Evolutionary conservation across 148 eudicot genomes (phyloP), one percentile per base, ranked within the genome.

Genomic region (Suaeda aralocaspica): DNA sequence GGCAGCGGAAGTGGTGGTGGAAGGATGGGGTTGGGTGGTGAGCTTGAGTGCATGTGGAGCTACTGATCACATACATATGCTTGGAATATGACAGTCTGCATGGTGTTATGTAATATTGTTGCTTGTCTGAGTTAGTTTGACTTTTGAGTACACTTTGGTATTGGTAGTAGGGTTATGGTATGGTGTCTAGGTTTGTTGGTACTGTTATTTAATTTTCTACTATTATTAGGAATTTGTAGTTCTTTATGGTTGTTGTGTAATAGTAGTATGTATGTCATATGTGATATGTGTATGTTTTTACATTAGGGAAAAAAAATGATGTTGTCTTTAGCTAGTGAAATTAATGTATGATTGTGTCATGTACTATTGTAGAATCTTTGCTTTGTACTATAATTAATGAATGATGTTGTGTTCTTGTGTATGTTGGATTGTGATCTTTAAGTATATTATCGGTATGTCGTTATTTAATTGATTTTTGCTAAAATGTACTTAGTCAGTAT

Each of bases 21-120:
- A 16, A 33, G 39, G 46, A 49, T 39, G 68, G 71, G 31, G 28
- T 11, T 4, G 6, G 60, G 48, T 10, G 66, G 60, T 71, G 69
- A 78, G 69, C 70, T 67, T 31, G 81, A 67, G 6, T 72, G 76
- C 76, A 77, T 72, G 72, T 77, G 80, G 80, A 60, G 72, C 15
- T 60, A 72, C 25, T 77, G 63, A 67, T 63, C 10, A 63, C n/a
- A 45, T 18, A 22, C 48, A 22, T 9, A 41, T 14, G 30, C 25
- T 26, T 34, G 9, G 39, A 19, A 46, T 15, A 36, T 10, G 39
- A 34, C 49, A 41, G 42, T 48, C 41, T 66, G 70, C 52, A 64
- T 26, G 33, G 50, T 8, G n/a, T n/a, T n/a, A 12, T 25, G n/a
- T 21, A 16, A 3, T 48, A 6, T 13, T 7, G 2, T 30, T 41